A percentile compares a stretch with the other conserved stretches of the same genome.
These are phyloP conservation scores for Ophiognomonia clavigignenti-juglandacearum DNA, from an alignment of 2,329 filamentous ascomycete species.

Conservation along the genomic window DNA sequence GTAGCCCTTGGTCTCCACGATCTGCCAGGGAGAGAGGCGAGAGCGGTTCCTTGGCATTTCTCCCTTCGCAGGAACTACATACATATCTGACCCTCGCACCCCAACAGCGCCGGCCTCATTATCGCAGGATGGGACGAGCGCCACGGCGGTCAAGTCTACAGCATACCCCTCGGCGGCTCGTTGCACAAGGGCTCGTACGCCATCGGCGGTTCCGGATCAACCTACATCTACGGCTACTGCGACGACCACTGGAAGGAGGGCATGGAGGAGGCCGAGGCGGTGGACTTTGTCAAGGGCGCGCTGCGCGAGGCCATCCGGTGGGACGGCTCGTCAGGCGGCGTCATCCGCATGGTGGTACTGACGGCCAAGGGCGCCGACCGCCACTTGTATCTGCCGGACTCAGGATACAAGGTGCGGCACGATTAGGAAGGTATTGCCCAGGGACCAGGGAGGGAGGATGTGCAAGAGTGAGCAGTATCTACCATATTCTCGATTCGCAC, in stretches of 20 bases:
- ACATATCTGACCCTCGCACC: neutral
- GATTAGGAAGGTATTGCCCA: too few species aligned
- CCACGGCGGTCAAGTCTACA: conserved; percentile 95
- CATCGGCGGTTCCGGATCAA: conserved; percentile 94
- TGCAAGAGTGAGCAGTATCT: too few species aligned
- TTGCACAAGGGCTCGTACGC: conserved; percentile 96
- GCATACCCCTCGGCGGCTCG: conserved; percentile 91
- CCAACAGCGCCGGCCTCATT: conserved; percentile 80
- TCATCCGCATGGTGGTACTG: conserved; percentile 96
- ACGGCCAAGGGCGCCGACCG: conserved; percentile 84
- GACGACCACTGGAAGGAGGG: conserved; percentile 92
- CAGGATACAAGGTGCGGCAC: conserved; percentile 73
- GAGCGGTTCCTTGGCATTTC: too few species aligned
- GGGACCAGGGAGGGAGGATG: too few species aligned
- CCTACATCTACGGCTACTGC: conserved; percentile 99
- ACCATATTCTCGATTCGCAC: too few species aligned
- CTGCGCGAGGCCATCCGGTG: conserved; percentile 96
- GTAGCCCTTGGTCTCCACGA: too few species aligned
- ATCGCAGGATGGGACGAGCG: conserved; percentile 97
- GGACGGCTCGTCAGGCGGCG: conserved; percentile 97
- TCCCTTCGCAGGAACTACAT: too few species aligned
- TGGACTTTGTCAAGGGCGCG: conserved; percentile 88
- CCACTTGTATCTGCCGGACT: conserved; percentile 93
- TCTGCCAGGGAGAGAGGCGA: too few species aligned
- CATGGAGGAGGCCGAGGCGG: conserved; percentile 88